Conservation (phyloP, 2,329 filamentous ascomycete species). For the Amauroascus niger region DNA sequence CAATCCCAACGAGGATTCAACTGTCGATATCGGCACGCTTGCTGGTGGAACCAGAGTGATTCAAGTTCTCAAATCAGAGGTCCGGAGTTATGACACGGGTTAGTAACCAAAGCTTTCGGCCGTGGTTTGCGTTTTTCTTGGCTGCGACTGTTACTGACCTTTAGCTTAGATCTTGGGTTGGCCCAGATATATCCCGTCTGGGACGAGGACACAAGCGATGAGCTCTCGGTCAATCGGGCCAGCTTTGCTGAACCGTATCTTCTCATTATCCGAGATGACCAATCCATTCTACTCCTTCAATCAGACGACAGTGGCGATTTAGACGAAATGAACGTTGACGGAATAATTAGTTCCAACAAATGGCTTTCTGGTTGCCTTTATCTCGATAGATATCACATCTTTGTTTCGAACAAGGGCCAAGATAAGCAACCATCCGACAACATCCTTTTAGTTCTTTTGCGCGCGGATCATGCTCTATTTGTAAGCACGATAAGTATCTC, state of each 20-base stretch:
- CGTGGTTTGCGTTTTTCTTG: background rate
- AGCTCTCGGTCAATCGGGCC: slow-evolving; percentile 66
- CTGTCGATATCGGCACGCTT: slow-evolving; percentile 75
- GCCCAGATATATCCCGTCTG: slow-evolving; percentile 87
- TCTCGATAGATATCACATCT: slow-evolving; percentile 51
- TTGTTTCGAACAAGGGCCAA: slow-evolving; percentile 32
- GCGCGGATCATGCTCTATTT: slow-evolving; percentile 60
- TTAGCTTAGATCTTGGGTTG: slow-evolving; percentile 61
- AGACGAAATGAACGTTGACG: slow-evolving; percentile 64
- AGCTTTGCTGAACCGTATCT: slow-evolving; percentile 84
- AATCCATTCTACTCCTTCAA: slow-evolving; percentile 66
- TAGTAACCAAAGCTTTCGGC: slow-evolving; percentile 31
- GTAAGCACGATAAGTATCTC: slow-evolving; percentile 53
- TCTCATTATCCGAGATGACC: slow-evolving; percentile 72
- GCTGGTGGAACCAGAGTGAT: slow-evolving; percentile 72
- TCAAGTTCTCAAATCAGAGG: slow-evolving; percentile 76
- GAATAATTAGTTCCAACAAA: slow-evolving; percentile 51
- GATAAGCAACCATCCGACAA: slow-evolving; percentile 34
- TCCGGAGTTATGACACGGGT: slow-evolving; percentile 86
- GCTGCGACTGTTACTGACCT: background rate
- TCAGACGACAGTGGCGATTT: slow-evolving; percentile 75
- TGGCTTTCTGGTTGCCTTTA: slow-evolving; percentile 84
- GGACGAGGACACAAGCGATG: slow-evolving; percentile 74
- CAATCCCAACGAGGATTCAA: slow-evolving; percentile 77
- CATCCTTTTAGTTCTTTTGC: slow-evolving; percentile 67